Conservation (phyloP, 345 rosid species). For the Barbarea vulgaris region DNA sequence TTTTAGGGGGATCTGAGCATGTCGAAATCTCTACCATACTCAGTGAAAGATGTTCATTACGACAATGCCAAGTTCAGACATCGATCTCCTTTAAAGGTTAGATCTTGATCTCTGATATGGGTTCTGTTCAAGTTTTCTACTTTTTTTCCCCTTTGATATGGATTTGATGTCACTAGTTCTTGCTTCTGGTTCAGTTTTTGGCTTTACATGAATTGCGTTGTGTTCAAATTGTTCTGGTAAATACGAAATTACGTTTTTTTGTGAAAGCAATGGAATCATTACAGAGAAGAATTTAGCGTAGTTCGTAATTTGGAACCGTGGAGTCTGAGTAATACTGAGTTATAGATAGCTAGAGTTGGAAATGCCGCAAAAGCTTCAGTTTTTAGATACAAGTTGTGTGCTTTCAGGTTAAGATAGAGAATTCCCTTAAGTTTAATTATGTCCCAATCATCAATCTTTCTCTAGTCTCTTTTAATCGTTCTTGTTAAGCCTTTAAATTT, state of each 20-base stretch:
- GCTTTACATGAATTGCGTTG: background rate
- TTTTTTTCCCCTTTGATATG: background rate
- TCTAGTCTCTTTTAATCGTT: background rate
- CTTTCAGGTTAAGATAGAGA: slow-evolving; percentile 1
- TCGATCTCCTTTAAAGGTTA: slow-evolving; percentile 75
- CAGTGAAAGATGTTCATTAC: slow-evolving; percentile 81
- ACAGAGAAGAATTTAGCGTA: background rate
- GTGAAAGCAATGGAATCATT: background rate
- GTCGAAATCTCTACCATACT: slow-evolving; percentile 78
- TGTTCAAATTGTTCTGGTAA: background rate
- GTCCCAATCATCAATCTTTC: slow-evolving; percentile 6
- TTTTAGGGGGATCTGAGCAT: slow-evolving; percentile 40
- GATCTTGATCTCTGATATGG: slow-evolving; percentile 28
- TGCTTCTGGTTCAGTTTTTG: background rate
- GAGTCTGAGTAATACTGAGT: background rate
- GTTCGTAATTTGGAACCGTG: background rate
- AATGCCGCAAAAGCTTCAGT: background rate
- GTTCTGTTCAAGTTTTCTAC: slow-evolving; percentile 18
- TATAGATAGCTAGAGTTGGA: slow-evolving; percentile 8
- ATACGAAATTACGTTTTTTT: background rate
- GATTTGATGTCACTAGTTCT: slow-evolving; percentile 5
- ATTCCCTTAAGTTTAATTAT: background rate
- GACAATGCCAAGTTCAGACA: slow-evolving; percentile 96
- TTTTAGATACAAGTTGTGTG: slow-evolving; percentile 3
- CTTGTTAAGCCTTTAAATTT: background rate